These are phyloP conservation scores for Phlegmacium glaucopus DNA, from an alignment of 768 basidiomycete genomes.

Conservation along the genomic window DNA sequence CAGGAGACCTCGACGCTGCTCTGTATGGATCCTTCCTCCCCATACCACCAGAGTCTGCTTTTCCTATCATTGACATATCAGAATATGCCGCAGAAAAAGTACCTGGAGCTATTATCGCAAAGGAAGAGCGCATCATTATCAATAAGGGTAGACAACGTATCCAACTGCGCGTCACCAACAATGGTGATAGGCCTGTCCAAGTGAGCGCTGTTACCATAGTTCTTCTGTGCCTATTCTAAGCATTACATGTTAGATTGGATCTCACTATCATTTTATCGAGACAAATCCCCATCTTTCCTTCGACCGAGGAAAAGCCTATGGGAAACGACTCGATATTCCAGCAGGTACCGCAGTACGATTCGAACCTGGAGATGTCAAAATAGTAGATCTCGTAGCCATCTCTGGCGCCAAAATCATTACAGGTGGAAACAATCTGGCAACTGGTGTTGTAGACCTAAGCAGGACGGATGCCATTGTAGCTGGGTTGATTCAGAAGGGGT, in stretches of 20 bases:
- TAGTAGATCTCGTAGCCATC: slow-evolving; percentile 78
- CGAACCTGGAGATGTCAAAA: slow-evolving; percentile 88
- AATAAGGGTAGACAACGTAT: slow-evolving; percentile 73
- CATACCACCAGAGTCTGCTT: slow-evolving; percentile 59
- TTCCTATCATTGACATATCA: slow-evolving; percentile 51
- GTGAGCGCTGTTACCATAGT: slow-evolving; percentile 30
- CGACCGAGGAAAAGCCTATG: slow-evolving; percentile 78
- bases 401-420: slow-evolving; percentile 68
- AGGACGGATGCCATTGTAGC: slow-evolving; percentile 46
- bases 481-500: slow-evolving; percentile 55
- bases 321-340: slow-evolving; percentile 86
- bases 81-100: slow-evolving; percentile 51
- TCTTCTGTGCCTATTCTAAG: neutral
- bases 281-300: slow-evolving; percentile 80
- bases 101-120: slow-evolving; percentile 76
- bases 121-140: slow-evolving; percentile 63
- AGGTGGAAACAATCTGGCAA: slow-evolving; percentile 77
- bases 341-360: slow-evolving; percentile 96
- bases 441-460: slow-evolving; percentile 45
- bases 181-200: slow-evolving; percentile 92
- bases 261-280: slow-evolving; percentile 94
- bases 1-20: slow-evolving; percentile 76
- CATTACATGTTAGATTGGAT: slow-evolving; percentile 62
- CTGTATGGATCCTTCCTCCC: slow-evolving; percentile 96
- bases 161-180: slow-evolving; percentile 77